Evolutionary conservation across 352 stramenopile species (phyloP).

Genomic region (Globisporangium mamillatum): DNA sequence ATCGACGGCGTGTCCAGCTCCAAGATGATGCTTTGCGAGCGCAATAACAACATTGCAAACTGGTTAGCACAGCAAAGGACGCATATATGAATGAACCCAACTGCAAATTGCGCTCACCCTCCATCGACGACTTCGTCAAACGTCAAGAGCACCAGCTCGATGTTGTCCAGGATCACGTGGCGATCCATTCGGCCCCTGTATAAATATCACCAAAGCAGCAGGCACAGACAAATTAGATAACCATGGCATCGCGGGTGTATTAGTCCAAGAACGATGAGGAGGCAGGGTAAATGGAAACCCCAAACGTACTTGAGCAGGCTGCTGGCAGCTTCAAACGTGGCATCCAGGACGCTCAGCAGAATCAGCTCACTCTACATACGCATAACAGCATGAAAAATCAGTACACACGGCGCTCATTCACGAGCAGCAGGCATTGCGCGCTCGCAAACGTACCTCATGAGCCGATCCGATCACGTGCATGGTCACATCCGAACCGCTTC

Average conservation of each 20-base stretch:
- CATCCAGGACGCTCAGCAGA: slow-evolving; percentile 80
- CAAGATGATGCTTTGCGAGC: slow-evolving; percentile 68
- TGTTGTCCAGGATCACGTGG: slow-evolving; percentile 89
- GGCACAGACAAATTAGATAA: neutral
- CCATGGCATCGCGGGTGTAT: neutral
- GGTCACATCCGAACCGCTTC: slow-evolving; percentile 81
- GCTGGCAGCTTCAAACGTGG: slow-evolving; percentile 82
- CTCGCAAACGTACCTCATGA: slow-evolving; percentile 49
- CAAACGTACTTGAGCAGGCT: slow-evolving; percentile 79
- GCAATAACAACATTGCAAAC: neutral
- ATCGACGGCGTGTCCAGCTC: slow-evolving; percentile 88
- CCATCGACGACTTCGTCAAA: slow-evolving; percentile 91
- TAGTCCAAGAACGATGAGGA: neutral
- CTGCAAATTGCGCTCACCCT: slow-evolving; percentile 36
- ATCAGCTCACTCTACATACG: slow-evolving; percentile 84
- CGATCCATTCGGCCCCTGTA: slow-evolving; percentile 79
- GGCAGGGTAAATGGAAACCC: neutral
- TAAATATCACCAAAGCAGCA: slow-evolving; percentile 1
- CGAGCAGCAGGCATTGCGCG: neutral
- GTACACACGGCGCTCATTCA: neutral
- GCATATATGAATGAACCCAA: neutral
- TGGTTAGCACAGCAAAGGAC: neutral
- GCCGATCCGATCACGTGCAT: slow-evolving; percentile 88
- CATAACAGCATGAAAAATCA: neutral
- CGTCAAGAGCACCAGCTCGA: slow-evolving; percentile 87